Conservation (phyloP, 768 basidiomycete genomes). For the Lactarius sanguifluus region DNA sequence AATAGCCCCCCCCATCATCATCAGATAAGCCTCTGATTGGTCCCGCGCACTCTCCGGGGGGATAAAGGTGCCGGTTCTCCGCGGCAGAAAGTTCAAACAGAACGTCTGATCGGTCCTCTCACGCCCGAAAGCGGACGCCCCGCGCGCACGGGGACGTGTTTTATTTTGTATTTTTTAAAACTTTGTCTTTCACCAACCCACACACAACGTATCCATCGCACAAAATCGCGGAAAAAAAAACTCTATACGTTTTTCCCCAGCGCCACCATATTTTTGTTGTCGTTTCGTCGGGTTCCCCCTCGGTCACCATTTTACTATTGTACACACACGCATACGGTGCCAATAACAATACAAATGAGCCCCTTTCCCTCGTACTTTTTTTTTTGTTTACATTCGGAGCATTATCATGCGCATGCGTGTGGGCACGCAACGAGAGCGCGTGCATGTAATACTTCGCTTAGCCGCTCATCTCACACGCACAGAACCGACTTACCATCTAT, state of each 20-base stretch:
- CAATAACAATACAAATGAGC: background rate
- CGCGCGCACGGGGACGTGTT: slow-evolving; percentile 17
- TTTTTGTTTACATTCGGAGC: background rate
- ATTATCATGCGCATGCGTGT: background rate
- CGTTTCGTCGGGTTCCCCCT: background rate
- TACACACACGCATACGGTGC: background rate
- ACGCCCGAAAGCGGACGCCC: slow-evolving; percentile 25
- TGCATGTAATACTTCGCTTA: background rate
- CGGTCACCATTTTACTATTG: background rate
- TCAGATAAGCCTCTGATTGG: slow-evolving; percentile 30
- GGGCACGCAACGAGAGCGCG: background rate
- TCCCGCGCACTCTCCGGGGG: slow-evolving; percentile 20
- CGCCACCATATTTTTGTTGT: background rate
- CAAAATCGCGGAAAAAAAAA: background rate
- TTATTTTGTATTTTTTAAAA: background rate
- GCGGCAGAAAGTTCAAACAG: slow-evolving; percentile 29
- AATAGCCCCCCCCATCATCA: slow-evolving; percentile 17
- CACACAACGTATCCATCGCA: background rate
- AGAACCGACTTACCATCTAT: background rate
- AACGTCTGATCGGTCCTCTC: slow-evolving; percentile 29
- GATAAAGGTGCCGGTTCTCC: slow-evolving; percentile 24
- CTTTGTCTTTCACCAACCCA: background rate
- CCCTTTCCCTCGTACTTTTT: background rate
- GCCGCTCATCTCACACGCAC: background rate
- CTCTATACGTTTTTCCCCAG: background rate